phyloP scores from a whole-genome alignment of 2,329 filamentous ascomycete genomes.

The Fusarium napiforme region DNA sequence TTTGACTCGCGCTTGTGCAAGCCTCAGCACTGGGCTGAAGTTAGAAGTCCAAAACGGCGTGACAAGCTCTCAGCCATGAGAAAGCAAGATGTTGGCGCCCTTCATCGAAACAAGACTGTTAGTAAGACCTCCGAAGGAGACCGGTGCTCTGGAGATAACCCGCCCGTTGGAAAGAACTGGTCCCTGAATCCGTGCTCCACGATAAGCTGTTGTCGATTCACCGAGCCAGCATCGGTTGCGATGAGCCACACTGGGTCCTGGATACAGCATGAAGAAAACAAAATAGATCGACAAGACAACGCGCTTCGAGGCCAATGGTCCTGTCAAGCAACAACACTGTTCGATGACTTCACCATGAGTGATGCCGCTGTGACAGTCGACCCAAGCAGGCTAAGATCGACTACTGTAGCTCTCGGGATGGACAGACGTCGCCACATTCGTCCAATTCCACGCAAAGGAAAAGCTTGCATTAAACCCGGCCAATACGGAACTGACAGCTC shows the following conservation, averaged over 20 bases:
- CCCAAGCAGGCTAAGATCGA: slow-evolving; percentile 40
- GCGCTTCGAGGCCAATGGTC: slow-evolving; percentile 15
- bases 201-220: slow-evolving; percentile 23
- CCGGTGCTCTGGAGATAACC: slow-evolving; percentile 5
- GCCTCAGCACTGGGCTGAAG: slow-evolving; percentile 20
- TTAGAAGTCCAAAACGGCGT: slow-evolving; percentile 15
- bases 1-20: slow-evolving; percentile 26
- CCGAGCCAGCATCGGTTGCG: slow-evolving; percentile 9
- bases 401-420: slow-evolving; percentile 32
- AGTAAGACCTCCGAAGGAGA: slow-evolving; percentile 9
- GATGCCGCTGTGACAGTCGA: slow-evolving; percentile 31
- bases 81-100: not conserved
- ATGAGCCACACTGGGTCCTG: slow-evolving; percentile 13
- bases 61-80: slow-evolving; percentile 5
- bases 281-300: slow-evolving; percentile 35
- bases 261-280: slow-evolving; percentile 27
- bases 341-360: slow-evolving; percentile 31
- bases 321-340: slow-evolving; percentile 17
- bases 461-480: slow-evolving; percentile 17
- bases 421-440: slow-evolving; percentile 41
- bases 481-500: slow-evolving; percentile 32
- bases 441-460: slow-evolving; percentile 27
- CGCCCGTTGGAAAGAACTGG: slow-evolving; percentile 11
- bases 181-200: slow-evolving; percentile 7
- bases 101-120: slow-evolving; percentile 4